Evolutionary conservation across 768 basidiomycete genomes (phyloP).

Genomic region (Leccinum barrowsii): DNA sequence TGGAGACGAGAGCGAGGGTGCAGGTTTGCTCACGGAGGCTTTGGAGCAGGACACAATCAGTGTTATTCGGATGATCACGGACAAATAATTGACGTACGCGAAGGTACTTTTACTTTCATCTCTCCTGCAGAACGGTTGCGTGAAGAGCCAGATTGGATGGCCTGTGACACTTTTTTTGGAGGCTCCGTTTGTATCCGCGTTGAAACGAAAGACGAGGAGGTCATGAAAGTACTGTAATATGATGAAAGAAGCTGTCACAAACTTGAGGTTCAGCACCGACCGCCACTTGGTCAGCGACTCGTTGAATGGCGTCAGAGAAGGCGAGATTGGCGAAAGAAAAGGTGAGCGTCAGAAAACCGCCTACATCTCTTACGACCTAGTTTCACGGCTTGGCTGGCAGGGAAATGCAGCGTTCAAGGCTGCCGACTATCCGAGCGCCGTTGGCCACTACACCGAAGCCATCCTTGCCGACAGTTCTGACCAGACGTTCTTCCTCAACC

Average conservation of each 20-base stretch:
- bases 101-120: constrained; percentile 18
- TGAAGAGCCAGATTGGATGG: constrained; percentile 1
- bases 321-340: constrained; percentile 34
- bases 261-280: neutral
- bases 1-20: constrained; percentile 45
- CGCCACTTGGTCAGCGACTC: constrained; percentile 1
- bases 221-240: neutral
- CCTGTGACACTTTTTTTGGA: neutral
- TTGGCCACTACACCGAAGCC: constrained; percentile 86
- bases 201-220: neutral
- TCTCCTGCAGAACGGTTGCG: constrained; percentile 1
- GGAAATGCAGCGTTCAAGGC: constrained; percentile 86
- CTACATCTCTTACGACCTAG: neutral
- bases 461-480: constrained; percentile 68
- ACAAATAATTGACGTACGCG: constrained; percentile 20
- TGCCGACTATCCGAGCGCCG: constrained; percentile 70
- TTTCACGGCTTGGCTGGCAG: constrained; percentile 37
- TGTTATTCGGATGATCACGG: neutral
- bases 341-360: constrained; percentile 5
- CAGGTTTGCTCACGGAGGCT: constrained; percentile 61
- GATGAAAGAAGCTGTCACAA: neutral
- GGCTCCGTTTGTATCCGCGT: constrained; percentile 2
- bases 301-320: constrained; percentile 33
- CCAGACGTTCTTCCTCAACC: constrained; percentile 79
- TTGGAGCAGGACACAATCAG: constrained; percentile 12